Base-by-base conservation (phyloP, 2,329 filamentous ascomycete species). In the Fusarium redolens region DNA sequence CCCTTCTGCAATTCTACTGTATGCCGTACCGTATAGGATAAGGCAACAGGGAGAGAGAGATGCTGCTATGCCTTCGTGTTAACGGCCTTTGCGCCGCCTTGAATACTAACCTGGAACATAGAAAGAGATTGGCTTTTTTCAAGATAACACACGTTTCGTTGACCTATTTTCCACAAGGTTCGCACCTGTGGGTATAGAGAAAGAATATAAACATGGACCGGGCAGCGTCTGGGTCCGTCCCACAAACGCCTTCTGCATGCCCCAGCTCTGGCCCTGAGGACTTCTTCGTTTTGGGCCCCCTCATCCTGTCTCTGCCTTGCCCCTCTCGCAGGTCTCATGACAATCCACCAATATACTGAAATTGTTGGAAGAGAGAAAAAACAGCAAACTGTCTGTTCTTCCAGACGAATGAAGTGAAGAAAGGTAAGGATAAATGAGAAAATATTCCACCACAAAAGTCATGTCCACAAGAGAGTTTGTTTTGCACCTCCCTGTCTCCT, bases 1-100 rank as follows among this genome's bases (percentile, higher is more conserved):
- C 58, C 58, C 67, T 47, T 73, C 67, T 60, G 43, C 71, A 68
- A 56, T 67, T 63, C 47, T 71, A 63, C 57, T 51, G 28, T 58
- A 51, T 50, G 57, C 50, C 33, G 50, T 35, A 31, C n/a, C 22
- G 38, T 56, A 40, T 25, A 38, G 48, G 48, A 15, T 52, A 73
- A 62, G 57, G 61, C 43, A 58, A 51, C 35, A 25, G 25, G 54
- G 45, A 55, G 33, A 51, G 45, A 55, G 33, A 37, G 37, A 10
- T 44, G 43, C 22, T 38, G 25, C 30, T 38, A 40, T 48, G 7
- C 31, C 31, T 43, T 41, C 51, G 8, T 45, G n/a, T 38, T 56
- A 15, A 61, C n/a, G n/a, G 40, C n/a, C 13, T 37, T 30, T 25
- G 38, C 55, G 44, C 18, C 28, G 33, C 41, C 31, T n/a, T 45